Percentiles rank a stretch among this genome's conserved stretches.
These are phyloP conservation scores for Blastocystis sp. DNA, from an alignment of 352 stramenopile species.

Conservation along the genomic window DNA sequence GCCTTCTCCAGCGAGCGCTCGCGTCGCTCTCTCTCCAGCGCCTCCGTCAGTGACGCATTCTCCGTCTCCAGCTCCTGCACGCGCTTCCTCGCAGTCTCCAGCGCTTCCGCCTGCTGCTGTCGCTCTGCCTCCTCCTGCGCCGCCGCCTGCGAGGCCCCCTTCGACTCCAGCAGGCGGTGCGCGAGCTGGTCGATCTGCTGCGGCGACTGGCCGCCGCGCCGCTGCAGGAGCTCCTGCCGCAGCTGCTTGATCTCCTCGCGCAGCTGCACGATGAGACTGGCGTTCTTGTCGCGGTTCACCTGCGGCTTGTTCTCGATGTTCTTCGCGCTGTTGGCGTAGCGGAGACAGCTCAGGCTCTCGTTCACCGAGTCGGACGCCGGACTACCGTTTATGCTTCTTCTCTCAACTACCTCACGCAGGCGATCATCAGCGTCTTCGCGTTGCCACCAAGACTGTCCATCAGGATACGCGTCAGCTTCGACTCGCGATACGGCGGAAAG, in stretches of 20 bases:
- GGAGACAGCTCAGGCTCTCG: constrained; percentile 92
- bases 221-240: constrained; percentile 67
- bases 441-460: constrained; percentile 76
- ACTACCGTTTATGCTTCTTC: constrained; percentile 63
- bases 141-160: neutral
- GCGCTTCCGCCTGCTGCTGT: neutral
- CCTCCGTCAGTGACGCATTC: neutral
- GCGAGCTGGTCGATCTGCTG: neutral
- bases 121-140: neutral
- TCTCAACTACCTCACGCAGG: constrained; percentile 69
- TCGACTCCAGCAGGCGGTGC: neutral
- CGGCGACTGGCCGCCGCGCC: constrained; percentile 1
- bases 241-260: constrained; percentile 86
- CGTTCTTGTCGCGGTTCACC: constrained; percentile 94
- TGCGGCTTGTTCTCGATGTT: constrained; percentile 97
- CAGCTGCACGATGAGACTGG: constrained; percentile 88
- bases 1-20: neutral
- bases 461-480: constrained; percentile 75
- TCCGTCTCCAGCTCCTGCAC: constrained; percentile 58
- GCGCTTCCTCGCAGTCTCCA: constrained; percentile 62
- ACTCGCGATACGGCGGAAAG: constrained; percentile 78
- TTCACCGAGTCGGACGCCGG: constrained; percentile 74
- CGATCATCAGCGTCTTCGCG: constrained; percentile 77
- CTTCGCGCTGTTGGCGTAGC: constrained; percentile 95
- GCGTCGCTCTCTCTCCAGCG: neutral